Evolutionary conservation across 805 yeast species (phyloP), one percentile per base, ranked within the genome.

Genomic region (Kazachstania psychrophila): DNA sequence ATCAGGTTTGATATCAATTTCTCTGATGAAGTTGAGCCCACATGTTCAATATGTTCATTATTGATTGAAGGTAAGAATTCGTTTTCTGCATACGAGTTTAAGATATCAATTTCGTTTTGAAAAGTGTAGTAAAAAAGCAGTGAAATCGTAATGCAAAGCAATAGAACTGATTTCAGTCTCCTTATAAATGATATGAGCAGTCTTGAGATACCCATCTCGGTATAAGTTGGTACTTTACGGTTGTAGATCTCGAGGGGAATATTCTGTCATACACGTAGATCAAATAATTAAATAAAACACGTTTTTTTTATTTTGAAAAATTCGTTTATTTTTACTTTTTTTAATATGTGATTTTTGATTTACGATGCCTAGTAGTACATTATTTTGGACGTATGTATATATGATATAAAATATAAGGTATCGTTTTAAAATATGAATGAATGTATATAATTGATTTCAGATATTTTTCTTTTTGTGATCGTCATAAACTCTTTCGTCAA

Each of bases 401-500:
- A 25, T n/a, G n/a, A n/a, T n/a, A n/a, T n/a, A n/a, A n/a, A n/a
- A n/a, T n/a, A n/a, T n/a, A n/a, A n/a, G n/a, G n/a, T n/a, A n/a
- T n/a, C n/a, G n/a, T n/a, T n/a, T 33, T 16, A 11, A 24, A 7
- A 14, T 28, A 30, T 32, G 26, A 11, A 23, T 24, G 28, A 22
- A 33, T 33, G 13, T 17, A 30, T 20, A 14, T 15, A 24, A 16
- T 8, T 12, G 13, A n/a, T 10, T 17, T 11, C 16, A 25, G 12
- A 28, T 33, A 32, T 9, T n/a, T n/a, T 36, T 38, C 18, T 36
- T 36, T 12, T 23, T 27, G 32, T 23, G 6, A 13, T 34, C 45
- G 31, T 46, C 76, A 52, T 88, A 88, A 23, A 70, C 86, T 61
- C 96, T 77, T 56, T 78, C 86, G 40, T 76, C 81, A 29, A 59